A percentile compares a stretch with the other conserved stretches of the same genome.
phyloP scores from a whole-genome alignment of 192 early-diverging fungal genomes.

The Rhizoclosmatium sp. region DNA sequence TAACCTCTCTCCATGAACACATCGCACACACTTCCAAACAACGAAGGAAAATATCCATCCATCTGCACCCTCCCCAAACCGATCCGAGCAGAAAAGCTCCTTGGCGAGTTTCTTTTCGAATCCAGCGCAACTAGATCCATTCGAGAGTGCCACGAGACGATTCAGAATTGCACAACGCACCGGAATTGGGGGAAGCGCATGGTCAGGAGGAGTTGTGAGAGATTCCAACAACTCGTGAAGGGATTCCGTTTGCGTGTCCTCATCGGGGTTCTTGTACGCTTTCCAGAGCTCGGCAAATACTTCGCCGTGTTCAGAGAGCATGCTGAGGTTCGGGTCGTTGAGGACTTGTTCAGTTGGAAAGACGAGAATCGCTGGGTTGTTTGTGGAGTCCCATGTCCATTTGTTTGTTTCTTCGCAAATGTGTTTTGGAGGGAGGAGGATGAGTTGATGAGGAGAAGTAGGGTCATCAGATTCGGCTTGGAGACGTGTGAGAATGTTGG shows the following conservation, averaged over 20 bases:
- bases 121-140: not conserved
- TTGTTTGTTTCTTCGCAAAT: not conserved
- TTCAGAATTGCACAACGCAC: conserved; percentile 3
- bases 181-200: not conserved
- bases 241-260: not conserved
- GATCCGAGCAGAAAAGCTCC: conserved; percentile 14
- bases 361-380: conserved; percentile 5
- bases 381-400: conserved; percentile 2
- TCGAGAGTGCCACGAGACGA: not conserved
- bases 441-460: not conserved
- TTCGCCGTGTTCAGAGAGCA: conserved; percentile 38
- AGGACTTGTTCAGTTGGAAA: not conserved
- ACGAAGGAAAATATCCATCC: conserved; percentile 34
- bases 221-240: conserved; percentile 27
- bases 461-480: not conserved
- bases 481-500: conserved; percentile 13
- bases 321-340: conserved; percentile 1
- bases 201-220: conserved; percentile 25
- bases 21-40: conserved; percentile 36
- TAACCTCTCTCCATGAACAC: conserved; percentile 38
- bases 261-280: conserved; percentile 20
- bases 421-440: conserved; percentile 12
- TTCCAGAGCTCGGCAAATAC: conserved; percentile 39
- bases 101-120: conserved; percentile 20
- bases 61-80: conserved; percentile 12